Conservation (phyloP, 148 eudicot species). For the Tetragonia tetragonoides region DNA sequence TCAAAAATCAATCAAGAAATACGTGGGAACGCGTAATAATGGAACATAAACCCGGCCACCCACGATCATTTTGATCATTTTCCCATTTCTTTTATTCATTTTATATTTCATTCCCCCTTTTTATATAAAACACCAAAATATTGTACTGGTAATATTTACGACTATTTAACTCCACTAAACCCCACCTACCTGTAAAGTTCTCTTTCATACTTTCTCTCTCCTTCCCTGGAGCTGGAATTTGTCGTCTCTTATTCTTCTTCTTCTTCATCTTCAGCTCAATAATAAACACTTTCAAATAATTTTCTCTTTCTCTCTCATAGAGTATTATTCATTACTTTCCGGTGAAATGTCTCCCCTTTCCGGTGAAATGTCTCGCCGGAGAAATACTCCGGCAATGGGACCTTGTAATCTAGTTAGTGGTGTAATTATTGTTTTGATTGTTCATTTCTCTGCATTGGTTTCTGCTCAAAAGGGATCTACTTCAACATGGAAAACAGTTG, state of each 20-base stretch:
- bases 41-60: background rate
- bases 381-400: conserved; percentile 22
- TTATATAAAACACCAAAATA: background rate
- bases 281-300: background rate
- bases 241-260: background rate
- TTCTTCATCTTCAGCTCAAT: background rate
- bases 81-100: background rate
- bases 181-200: conserved; percentile 23
- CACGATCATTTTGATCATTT: background rate
- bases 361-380: conserved; percentile 16
- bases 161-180: conserved; percentile 14
- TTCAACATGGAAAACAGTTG: conserved; percentile 34
- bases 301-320: background rate
- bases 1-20: background rate
- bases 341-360: background rate
- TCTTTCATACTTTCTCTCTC: background rate
- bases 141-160: background rate
- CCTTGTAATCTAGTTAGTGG: background rate
- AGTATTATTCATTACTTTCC: background rate
- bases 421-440: conserved; percentile 1
- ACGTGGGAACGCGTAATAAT: conserved; percentile 7
- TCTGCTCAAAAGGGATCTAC: conserved; percentile 28
- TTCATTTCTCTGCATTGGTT: conserved; percentile 4
- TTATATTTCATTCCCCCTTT: background rate
- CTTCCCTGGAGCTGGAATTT: background rate